phyloP scores from a whole-genome alignment of 371 early-diverging fungal genomes.

The Saksenaea oblongispora region DNA sequence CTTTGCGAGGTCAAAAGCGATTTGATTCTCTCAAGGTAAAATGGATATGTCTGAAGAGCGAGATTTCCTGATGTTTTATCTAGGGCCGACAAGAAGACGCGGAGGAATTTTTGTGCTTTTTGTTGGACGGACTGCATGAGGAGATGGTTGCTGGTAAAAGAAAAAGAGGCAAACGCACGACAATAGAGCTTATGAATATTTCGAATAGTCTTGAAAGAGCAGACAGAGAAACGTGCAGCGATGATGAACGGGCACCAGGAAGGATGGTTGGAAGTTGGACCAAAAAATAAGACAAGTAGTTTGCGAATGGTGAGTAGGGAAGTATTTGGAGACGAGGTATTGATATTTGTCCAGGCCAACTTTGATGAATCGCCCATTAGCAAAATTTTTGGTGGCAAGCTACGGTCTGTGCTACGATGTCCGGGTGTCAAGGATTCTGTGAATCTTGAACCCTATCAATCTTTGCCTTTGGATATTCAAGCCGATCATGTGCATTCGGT shows the following conservation, averaged over 20 bases:
- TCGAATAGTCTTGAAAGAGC: conserved; percentile 25
- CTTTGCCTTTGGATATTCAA: conserved; percentile 88
- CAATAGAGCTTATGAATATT: neutral
- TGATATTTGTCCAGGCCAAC: conserved; percentile 44
- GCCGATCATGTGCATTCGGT: conserved; percentile 76
- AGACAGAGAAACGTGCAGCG: conserved; percentile 20
- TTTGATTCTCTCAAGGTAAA: conserved; percentile 74
- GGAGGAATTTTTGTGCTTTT: conserved; percentile 91
- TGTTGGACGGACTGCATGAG: conserved; percentile 94
- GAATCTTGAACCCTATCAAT: conserved; percentile 87
- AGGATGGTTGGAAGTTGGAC: conserved; percentile 91
- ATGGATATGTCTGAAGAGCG: neutral
- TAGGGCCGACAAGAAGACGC: conserved; percentile 96
- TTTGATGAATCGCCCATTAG: conserved; percentile 80
- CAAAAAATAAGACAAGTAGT: conserved; percentile 71
- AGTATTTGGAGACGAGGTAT: neutral
- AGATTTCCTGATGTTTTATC: neutral
- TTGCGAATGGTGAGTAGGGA: conserved; percentile 30
- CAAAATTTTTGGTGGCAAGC: conserved; percentile 83
- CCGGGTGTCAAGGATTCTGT: conserved; percentile 81
- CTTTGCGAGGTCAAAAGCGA: conserved; percentile 75
- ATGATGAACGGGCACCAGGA: conserved; percentile 42
- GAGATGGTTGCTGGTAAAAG: conserved; percentile 70
- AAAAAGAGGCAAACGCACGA: neutral
- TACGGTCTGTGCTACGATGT: conserved; percentile 77